Evolutionary conservation across 2,329 filamentous ascomycete genomes (phyloP).

Genomic region (Myriosclerotinia duriaeana): DNA sequence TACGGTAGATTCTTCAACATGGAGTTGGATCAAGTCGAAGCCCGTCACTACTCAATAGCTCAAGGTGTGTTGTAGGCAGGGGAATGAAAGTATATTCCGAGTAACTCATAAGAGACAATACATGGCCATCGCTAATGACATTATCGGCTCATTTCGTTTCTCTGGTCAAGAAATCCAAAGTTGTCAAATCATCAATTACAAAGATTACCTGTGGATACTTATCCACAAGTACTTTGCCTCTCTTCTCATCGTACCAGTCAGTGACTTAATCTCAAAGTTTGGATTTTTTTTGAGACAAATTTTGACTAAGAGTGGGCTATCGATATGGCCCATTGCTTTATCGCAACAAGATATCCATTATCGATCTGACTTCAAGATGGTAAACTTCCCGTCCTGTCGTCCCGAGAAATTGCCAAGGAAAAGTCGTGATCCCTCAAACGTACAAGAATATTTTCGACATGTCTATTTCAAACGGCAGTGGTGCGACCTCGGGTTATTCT

Average conservation of each 20-base stretch:
- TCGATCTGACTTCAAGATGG: neutral
- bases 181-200: slow-evolving; percentile 20
- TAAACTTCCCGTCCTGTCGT: neutral
- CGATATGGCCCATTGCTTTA: slow-evolving; percentile 29
- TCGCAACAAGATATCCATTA: slow-evolving; percentile 4
- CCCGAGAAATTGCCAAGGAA: neutral
- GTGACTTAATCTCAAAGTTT: neutral
- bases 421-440: neutral
- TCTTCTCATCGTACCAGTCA: slow-evolving; percentile 24
- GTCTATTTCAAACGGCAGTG: neutral
- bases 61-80: too few species aligned
- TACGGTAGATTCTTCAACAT: too few species aligned
- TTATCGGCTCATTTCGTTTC: slow-evolving; percentile 23
- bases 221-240: slow-evolving; percentile 8
- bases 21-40: too few species aligned
- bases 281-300: slow-evolving; percentile 11
- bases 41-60: too few species aligned
- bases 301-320: slow-evolving; percentile 27
- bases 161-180: slow-evolving; percentile 23
- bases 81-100: too few species aligned
- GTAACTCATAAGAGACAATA: neutral
- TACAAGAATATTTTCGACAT: slow-evolving; percentile 17
- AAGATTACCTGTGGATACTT: slow-evolving; percentile 24
- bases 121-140: slow-evolving; percentile 22
- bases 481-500: slow-evolving; percentile 5